These are phyloP conservation scores for Phytophthora ohioensis DNA, from an alignment of 352 stramenopile species.

Conservation along the genomic window DNA sequence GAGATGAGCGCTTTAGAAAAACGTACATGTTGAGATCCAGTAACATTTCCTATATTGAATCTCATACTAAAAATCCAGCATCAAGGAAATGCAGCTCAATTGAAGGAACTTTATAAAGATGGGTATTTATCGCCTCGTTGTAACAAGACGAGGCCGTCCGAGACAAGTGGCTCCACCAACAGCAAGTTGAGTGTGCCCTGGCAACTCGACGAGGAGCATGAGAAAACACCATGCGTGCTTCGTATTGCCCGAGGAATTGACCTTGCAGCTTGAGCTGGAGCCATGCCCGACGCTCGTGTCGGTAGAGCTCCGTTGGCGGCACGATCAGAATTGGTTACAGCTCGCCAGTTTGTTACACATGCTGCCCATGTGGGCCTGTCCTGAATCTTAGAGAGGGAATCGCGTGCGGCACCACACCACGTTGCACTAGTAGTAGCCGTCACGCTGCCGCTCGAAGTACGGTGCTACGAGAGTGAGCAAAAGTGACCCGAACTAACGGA, in stretches of 20 bases:
- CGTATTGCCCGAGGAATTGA: not conserved
- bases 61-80: slow-evolving; percentile 9
- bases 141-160: slow-evolving; percentile 15
- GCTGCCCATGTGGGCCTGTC: slow-evolving; percentile 28
- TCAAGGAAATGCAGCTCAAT: not conserved
- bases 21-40: not conserved
- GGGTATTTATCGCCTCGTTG: slow-evolving; percentile 26
- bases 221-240: slow-evolving; percentile 39
- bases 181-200: slow-evolving; percentile 16
- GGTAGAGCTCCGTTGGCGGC: not conserved
- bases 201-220: slow-evolving; percentile 24
- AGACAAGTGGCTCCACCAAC: slow-evolving; percentile 28
- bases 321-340: slow-evolving; percentile 18
- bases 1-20: not conserved
- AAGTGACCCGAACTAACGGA: slow-evolving; percentile 55
- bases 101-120: slow-evolving; percentile 5
- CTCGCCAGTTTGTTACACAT: slow-evolving; percentile 26
- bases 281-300: too few species aligned
- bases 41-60: not conserved
- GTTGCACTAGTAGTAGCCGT: slow-evolving; percentile 39
- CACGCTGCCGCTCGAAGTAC: slow-evolving; percentile 55
- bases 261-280: too few species aligned
- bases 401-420: slow-evolving; percentile 1
- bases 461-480: slow-evolving; percentile 58
- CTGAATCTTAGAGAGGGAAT: slow-evolving; percentile 25